phyloP scores from a whole-genome alignment of 2,329 filamentous ascomycete species.

The Sarocladium brachiariae region DNA sequence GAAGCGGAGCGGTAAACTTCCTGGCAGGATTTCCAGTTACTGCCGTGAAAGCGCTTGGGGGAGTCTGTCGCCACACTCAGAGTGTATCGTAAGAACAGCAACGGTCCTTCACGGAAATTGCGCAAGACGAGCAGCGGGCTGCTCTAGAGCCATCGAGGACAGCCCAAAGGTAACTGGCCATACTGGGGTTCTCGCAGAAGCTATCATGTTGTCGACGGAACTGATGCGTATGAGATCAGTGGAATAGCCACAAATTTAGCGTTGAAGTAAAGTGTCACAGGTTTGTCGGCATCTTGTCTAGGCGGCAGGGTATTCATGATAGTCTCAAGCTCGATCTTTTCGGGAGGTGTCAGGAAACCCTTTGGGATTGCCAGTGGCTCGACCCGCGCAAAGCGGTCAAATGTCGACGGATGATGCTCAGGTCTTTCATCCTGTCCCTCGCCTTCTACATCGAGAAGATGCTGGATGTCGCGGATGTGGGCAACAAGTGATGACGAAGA shows the following conservation, averaged over 20 bases:
- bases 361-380: background rate
- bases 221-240: slow-evolving; percentile 33
- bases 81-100: too few species aligned
- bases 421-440: slow-evolving; percentile 9
- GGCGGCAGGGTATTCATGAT: slow-evolving; percentile 28
- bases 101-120: too few species aligned
- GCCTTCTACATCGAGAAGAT: slow-evolving; percentile 21
- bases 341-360: background rate
- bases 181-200: slow-evolving; percentile 36
- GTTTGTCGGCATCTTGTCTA: slow-evolving; percentile 27
- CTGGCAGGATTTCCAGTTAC: too few species aligned
- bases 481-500: slow-evolving; percentile 36
- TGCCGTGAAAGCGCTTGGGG: too few species aligned
- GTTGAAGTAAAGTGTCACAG: slow-evolving; percentile 32
- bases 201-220: slow-evolving; percentile 42
- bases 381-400: background rate
- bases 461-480: slow-evolving; percentile 34
- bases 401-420: background rate
- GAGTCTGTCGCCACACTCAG: too few species aligned
- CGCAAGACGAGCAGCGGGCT: too few species aligned
- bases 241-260: slow-evolving; percentile 29
- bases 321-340: slow-evolving; percentile 21
- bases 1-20: too few species aligned
- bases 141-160: too few species aligned
- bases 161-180: slow-evolving; percentile 40